These are phyloP conservation scores for Aspergillus steynii DNA, from an alignment of 495 filamentous ascomycete genomes.

Conservation along the genomic window DNA sequence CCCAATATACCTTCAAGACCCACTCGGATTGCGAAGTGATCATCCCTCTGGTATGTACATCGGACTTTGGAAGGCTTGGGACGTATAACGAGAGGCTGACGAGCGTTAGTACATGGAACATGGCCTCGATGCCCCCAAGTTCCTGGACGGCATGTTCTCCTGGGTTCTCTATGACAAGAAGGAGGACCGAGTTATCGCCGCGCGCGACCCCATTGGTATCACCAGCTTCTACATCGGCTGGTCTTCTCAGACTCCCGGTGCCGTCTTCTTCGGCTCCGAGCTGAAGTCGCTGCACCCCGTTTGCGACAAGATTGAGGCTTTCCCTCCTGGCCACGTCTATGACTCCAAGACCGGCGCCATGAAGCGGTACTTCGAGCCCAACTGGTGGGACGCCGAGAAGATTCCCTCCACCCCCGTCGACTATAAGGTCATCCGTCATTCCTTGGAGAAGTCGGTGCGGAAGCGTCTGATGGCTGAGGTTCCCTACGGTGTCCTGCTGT, in stretches of 20 bases:
- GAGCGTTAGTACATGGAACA: conserved; percentile 79
- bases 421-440: conserved; percentile 73
- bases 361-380: conserved; percentile 85
- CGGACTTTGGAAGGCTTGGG: not conserved
- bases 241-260: conserved; percentile 75
- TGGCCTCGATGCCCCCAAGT: conserved; percentile 88
- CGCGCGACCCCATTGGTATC: conserved; percentile 94
- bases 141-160: conserved; percentile 99
- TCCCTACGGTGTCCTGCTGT: conserved; percentile 93
- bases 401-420: conserved; percentile 79
- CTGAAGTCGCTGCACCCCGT: conserved; percentile 90
- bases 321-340: conserved; percentile 94
- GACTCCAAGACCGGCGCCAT: conserved; percentile 83
- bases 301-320: conserved; percentile 91
- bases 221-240: conserved; percentile 96
- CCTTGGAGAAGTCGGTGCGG: conserved; percentile 86
- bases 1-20: conserved; percentile 90
- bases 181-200: conserved; percentile 86
- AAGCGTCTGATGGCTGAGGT: conserved; percentile 99
- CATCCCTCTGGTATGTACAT: conserved; percentile 79
- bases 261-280: conserved; percentile 95
- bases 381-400: conserved; percentile 84
- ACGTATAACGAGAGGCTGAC: conserved; percentile 10
- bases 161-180: conserved; percentile 96
- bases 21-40: conserved; percentile 98